These are phyloP conservation scores for Carex cristatella DNA, from an alignment of 176 grass and related monocot species.

Conservation along the genomic window DNA sequence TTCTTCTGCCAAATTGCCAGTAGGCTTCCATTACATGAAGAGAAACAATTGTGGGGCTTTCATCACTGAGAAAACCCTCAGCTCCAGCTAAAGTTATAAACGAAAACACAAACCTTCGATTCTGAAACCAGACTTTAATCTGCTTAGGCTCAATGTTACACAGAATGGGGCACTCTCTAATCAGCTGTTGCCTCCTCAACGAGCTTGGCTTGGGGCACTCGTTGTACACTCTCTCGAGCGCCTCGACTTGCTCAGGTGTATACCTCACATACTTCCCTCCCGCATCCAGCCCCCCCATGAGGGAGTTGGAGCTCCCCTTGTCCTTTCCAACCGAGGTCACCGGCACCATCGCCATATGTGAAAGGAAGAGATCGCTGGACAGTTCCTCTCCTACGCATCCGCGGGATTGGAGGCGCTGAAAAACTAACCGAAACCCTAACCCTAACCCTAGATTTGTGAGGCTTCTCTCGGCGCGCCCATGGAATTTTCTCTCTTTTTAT, in stretches of 20 bases:
- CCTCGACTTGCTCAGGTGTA: constrained; percentile 97
- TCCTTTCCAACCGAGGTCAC: constrained; percentile 27
- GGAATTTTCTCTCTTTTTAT: background rate
- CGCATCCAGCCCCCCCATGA: constrained; percentile 42
- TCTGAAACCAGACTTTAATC: constrained; percentile 99
- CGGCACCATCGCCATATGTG: constrained; percentile 31
- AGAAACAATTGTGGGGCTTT: background rate
- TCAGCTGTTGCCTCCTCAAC: constrained; percentile 73
- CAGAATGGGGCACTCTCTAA: constrained; percentile 76
- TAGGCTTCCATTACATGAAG: too few relatives aligned
- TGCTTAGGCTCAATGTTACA: constrained; percentile 91
- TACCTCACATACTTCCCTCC: constrained; percentile 88
- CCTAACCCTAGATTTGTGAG: constrained; percentile 32
- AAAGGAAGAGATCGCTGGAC: background rate
- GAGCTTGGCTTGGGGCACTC: constrained; percentile 99
- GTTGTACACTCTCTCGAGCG: constrained; percentile 79
- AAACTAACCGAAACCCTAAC: constrained; percentile 34
- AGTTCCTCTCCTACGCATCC: background rate
- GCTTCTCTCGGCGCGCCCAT: constrained; percentile 5
- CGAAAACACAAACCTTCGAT: constrained; percentile 57
- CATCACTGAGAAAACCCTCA: background rate
- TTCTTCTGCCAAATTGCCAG: too few relatives aligned
- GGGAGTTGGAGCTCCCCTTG: constrained; percentile 39
- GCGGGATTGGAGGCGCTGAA: constrained; percentile 8
- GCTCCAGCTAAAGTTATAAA: background rate